These are phyloP conservation scores for Penicillium tannophilum DNA, from an alignment of 495 filamentous ascomycete genomes.

Conservation along the genomic window DNA sequence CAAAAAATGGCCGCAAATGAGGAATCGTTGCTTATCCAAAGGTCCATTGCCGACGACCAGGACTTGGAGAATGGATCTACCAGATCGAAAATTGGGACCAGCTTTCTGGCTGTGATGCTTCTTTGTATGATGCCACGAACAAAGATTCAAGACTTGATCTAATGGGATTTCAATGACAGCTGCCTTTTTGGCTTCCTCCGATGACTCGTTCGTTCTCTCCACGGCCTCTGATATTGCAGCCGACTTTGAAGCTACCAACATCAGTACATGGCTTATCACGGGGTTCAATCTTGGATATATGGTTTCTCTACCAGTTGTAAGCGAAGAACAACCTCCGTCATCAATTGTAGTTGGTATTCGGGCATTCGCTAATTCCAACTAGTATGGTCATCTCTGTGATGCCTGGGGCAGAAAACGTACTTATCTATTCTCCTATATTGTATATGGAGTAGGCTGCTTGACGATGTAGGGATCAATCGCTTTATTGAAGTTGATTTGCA, in stretches of 20 bases:
- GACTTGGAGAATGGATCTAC: conserved; percentile 2
- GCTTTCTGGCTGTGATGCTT: conserved; percentile 4
- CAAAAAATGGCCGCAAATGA: not conserved
- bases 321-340: too few relatives aligned
- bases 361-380: not conserved
- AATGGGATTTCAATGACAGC: not conserved
- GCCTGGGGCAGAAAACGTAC: not conserved
- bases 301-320: conserved; percentile 4
- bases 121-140: not conserved
- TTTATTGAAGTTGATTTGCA: not conserved
- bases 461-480: not conserved
- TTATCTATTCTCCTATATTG: conserved; percentile 1
- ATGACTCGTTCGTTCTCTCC: conserved; percentile 2
- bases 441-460: not conserved
- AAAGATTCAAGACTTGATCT: not conserved
- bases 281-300: conserved; percentile 5
- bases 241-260: not conserved
- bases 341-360: not conserved
- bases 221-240: conserved; percentile 1
- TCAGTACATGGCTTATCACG: conserved; percentile 1
- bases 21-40: not conserved
- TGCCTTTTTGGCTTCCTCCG: not conserved
- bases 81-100: not conserved
- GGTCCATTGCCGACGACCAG: not conserved
- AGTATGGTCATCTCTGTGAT: conserved; percentile 4